phyloP scores from a whole-genome alignment of 495 filamentous ascomycete genomes.

The Xylaria castorea region DNA sequence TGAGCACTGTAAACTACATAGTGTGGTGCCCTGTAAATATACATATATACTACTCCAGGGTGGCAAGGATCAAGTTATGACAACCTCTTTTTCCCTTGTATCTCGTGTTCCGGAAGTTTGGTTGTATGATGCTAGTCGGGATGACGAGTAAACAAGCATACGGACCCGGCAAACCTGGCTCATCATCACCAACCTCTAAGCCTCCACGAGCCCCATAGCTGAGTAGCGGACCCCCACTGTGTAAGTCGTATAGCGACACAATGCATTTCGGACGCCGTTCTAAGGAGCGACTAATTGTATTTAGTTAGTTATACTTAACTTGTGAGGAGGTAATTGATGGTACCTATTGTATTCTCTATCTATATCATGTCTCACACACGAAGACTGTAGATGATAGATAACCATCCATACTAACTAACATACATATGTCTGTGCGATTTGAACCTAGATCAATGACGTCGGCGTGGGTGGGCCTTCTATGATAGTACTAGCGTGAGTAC shows the following conservation, averaged over 20 bases:
- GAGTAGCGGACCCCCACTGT: not conserved
- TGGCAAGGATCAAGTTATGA: not conserved
- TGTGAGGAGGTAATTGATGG: not conserved
- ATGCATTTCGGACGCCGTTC: not conserved
- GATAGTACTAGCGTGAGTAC: conserved; percentile 4
- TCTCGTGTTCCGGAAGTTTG: conserved; percentile 18
- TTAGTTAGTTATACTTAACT: not conserved
- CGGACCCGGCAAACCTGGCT: conserved; percentile 17
- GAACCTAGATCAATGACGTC: conserved; percentile 9
- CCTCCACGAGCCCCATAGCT: conserved; percentile 8
- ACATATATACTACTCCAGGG: no score
- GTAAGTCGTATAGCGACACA: not conserved
- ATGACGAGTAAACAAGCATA: conserved; percentile 3
- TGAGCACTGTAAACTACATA: not conserved
- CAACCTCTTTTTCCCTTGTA: not conserved
- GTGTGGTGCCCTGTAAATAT: not conserved
- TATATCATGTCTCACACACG: not conserved
- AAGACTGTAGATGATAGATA: not conserved
- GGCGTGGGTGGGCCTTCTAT: not conserved
- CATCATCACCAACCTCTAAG: conserved; percentile 18
- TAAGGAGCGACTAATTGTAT: not conserved
- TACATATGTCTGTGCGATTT: not conserved
- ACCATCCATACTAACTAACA: not conserved
- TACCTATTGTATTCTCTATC: not conserved
- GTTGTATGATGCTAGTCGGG: conserved; percentile 2